Evolutionary conservation across 2,329 filamentous ascomycete genomes (phyloP), one percentile per base, ranked within the genome.

Genomic region (Rhytidhysteron rufulum): DNA sequence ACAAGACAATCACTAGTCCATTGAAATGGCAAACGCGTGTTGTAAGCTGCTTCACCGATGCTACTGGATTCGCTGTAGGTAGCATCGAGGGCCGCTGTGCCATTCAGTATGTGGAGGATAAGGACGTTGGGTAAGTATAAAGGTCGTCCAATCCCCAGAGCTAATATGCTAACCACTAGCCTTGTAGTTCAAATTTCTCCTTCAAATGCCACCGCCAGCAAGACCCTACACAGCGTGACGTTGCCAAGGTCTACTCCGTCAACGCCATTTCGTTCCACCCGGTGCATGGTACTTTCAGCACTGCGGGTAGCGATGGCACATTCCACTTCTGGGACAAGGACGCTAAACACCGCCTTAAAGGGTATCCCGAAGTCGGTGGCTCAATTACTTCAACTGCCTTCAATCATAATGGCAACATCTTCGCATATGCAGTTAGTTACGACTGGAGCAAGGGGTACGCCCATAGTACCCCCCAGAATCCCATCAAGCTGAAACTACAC

Each of bases 181-280:
- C 2, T 18, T 20, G 16, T 34, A 68, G 65, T 49, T 86, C 84
- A 59, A 97, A 98, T 73, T 98, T 98, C 75, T 95, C 88, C 31
- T 98, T 98, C 82, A 97, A 97, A 70, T 98, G 93, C 69, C 93
- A 98, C 67, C 89, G 93, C 43, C 88, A 95, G 56, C 79, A 81
- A 4, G 80, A 86, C 1, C 71, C 81, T 42, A 68, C 64, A 39
- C 54, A 67, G 34, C 69, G 70, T 44, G 90, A 88, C 67, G 73
- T 85, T 49, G 88, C 86, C 55, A 93, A 91, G 60, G 93, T 97
- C 55, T 93, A 90, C 73, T 84, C 89, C 2, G 89, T 98, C 61
- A 98, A 98, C 71, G 85, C 89, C 53, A 98, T 98, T 66, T 94
- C 88, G 18, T 97, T 97, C 81, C 93, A 98, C 70, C 93, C 93